These are phyloP conservation scores for Neopestalotiopsis rosae DNA, from an alignment of 2,329 filamentous ascomycete species.

Conservation along the genomic window DNA sequence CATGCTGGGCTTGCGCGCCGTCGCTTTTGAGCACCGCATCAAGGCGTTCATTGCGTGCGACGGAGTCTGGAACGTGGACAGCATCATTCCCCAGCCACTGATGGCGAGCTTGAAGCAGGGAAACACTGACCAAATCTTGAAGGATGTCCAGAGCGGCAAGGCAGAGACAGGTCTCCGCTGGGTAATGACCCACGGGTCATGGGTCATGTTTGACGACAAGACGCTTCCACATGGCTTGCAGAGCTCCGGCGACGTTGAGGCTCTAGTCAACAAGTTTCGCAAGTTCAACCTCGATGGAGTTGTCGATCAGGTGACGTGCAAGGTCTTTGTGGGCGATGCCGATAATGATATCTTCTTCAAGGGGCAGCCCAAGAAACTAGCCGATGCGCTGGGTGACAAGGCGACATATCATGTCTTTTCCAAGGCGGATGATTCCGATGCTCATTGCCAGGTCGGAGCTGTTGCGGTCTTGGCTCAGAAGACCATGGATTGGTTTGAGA, in stretches of 20 bases:
- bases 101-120: background rate
- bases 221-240: background rate
- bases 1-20: conserved; percentile 44
- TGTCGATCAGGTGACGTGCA: conserved; percentile 22
- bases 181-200: background rate
- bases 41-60: conserved; percentile 45
- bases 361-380: conserved; percentile 31
- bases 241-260: background rate
- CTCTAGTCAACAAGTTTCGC: background rate
- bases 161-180: background rate
- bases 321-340: conserved; percentile 29
- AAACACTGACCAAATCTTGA: background rate
- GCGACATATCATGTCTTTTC: conserved; percentile 21
- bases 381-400: conserved; percentile 25
- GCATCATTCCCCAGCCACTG: background rate
- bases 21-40: conserved; percentile 49
- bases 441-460: background rate
- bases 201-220: background rate
- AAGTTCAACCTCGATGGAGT: background rate
- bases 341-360: conserved; percentile 31
- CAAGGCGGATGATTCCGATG: background rate
- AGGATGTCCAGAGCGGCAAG: background rate
- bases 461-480: background rate
- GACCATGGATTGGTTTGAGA: conserved; percentile 2
- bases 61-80: conserved; percentile 39